phyloP scores from a whole-genome alignment of 2,329 filamentous ascomycete genomes.

The Akanthomyces muscarius region DNA sequence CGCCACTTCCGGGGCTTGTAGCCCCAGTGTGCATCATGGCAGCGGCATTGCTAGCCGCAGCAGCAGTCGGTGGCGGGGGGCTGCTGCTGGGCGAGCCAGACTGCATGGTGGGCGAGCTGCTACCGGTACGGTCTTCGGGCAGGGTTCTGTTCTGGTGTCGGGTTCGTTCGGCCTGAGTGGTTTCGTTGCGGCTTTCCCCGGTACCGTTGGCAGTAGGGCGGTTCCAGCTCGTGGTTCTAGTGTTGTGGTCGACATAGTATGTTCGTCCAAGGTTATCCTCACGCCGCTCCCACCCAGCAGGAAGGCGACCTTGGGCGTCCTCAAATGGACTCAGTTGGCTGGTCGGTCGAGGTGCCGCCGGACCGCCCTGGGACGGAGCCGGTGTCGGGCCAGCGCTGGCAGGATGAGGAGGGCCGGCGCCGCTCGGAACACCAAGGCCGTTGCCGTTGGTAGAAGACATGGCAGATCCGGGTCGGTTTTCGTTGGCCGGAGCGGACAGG shows the following conservation, averaged over 20 bases:
- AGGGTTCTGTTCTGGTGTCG: slow-evolving; percentile 93
- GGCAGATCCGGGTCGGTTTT: slow-evolving; percentile 51
- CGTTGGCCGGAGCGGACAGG: slow-evolving; percentile 39
- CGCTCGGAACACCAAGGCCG: slow-evolving; percentile 36
- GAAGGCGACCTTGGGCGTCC: slow-evolving; percentile 88
- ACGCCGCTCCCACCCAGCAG: slow-evolving; percentile 90
- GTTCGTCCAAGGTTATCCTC: slow-evolving; percentile 93
- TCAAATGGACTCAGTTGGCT: slow-evolving; percentile 81
- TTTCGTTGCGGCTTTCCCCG: slow-evolving; percentile 66
- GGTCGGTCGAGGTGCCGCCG: slow-evolving; percentile 29
- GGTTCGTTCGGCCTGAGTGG: slow-evolving; percentile 87
- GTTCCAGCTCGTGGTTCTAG: slow-evolving; percentile 93
- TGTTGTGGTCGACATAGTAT: slow-evolving; percentile 98
- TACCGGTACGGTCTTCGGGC: slow-evolving; percentile 90
- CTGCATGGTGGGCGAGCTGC: slow-evolving; percentile 79
- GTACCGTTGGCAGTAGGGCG: slow-evolving; percentile 77
- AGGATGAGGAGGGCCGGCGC: slow-evolving; percentile 43
- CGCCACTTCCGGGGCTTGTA: slow-evolving; percentile 89
- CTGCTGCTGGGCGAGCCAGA: slow-evolving; percentile 44
- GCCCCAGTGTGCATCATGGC: slow-evolving; percentile 92
- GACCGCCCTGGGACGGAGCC: slow-evolving; percentile 28
- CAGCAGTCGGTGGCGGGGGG: slow-evolving; percentile 29
- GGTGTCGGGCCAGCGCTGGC: slow-evolving; percentile 42
- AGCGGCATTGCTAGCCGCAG: slow-evolving; percentile 50
- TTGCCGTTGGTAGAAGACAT: slow-evolving; percentile 48